Percentiles rank a stretch among this genome's conserved stretches.
Evolutionary conservation across 345 rosid species (phyloP).

Genomic region (Boechera retrofracta): DNA sequence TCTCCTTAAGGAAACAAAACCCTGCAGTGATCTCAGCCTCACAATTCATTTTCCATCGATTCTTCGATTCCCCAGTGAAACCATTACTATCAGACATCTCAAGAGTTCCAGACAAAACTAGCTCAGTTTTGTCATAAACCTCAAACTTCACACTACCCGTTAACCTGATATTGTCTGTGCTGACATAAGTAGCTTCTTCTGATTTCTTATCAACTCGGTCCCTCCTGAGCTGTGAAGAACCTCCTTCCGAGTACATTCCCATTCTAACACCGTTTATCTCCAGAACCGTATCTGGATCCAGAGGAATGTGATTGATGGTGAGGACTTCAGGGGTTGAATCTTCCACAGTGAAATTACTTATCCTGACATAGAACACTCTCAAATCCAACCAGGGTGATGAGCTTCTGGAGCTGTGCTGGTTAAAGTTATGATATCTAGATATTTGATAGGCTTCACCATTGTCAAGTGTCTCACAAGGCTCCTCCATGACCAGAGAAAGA

Average conservation of each 20-base stretch:
- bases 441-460: slow-evolving; percentile 47
- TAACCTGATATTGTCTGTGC: slow-evolving; percentile 78
- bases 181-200: slow-evolving; percentile 76
- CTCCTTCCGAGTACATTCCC: slow-evolving; percentile 62
- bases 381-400: slow-evolving; percentile 75
- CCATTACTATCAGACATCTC: slow-evolving; percentile 60
- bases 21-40: slow-evolving; percentile 55
- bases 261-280: slow-evolving; percentile 78
- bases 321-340: slow-evolving; percentile 70
- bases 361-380: slow-evolving; percentile 86
- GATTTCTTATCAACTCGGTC: slow-evolving; percentile 81
- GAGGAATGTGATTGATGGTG: slow-evolving; percentile 70
- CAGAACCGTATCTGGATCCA: slow-evolving; percentile 67
- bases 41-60: slow-evolving; percentile 78
- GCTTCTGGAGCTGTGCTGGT: slow-evolving; percentile 44
- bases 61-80: slow-evolving; percentile 50
- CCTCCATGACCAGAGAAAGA: slow-evolving; percentile 55
- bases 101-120: slow-evolving; percentile 70
- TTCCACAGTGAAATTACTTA: slow-evolving; percentile 65
- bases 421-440: slow-evolving; percentile 47
- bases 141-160: slow-evolving; percentile 80
- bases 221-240: slow-evolving; percentile 68
- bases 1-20: slow-evolving; percentile 64
- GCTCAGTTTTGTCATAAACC: slow-evolving; percentile 62
- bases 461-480: slow-evolving; percentile 51